Evolutionary conservation across 257 asterid genomes (phyloP), one percentile per base, ranked within the genome.

Genomic region (Catharanthus roseus): DNA sequence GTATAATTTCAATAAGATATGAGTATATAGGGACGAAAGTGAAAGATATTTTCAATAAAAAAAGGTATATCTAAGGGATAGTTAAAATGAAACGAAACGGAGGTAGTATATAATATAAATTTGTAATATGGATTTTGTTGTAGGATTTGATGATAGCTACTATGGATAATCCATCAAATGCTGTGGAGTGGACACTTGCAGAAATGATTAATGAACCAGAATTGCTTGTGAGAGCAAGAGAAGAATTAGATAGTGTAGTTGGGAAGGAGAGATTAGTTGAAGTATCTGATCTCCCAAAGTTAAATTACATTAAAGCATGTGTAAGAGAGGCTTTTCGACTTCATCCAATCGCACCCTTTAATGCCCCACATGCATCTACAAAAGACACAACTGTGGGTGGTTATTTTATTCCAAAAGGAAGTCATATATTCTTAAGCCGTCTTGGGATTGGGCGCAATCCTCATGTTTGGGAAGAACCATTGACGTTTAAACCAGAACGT

Each of bases 361-460:
- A 72, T 38, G 28, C 38, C 18, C 76, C 76, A 0, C 76, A 51
- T 34, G 29, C 64, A 0, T 49, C 76, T 1, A 36, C 45, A 16
- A 3, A 38, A 18, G 56, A 65, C 23, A 41, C 71, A 2, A 33
- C 28, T 3, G 71, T 73, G 24, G 70, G 58, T 8, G 70, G 65
- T 7, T 72, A 63, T 31, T 55, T 55, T 3, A 38, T 38, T 38
- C 41, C 41, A 38, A 38, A 38, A 38, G 41, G 41, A 3, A 38
- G 41, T 38, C 41, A 55, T 15, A 19, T 47, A 18, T 10, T 47
- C 0, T 16, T 47, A 4, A 47, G 33, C 61, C 75, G 75, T 4
- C 65, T 38, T 0, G 65, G 75, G 7, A 74, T 75, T 10, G 75
- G 79, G 6, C 67, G 71, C 23, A 75, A 75, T 28, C 80, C 80